A percentile compares a stretch with the other conserved stretches of the same genome.
Conservation (phyloP, 2,329 filamentous ascomycete species). For the Colletotrichum cereale region DNA sequence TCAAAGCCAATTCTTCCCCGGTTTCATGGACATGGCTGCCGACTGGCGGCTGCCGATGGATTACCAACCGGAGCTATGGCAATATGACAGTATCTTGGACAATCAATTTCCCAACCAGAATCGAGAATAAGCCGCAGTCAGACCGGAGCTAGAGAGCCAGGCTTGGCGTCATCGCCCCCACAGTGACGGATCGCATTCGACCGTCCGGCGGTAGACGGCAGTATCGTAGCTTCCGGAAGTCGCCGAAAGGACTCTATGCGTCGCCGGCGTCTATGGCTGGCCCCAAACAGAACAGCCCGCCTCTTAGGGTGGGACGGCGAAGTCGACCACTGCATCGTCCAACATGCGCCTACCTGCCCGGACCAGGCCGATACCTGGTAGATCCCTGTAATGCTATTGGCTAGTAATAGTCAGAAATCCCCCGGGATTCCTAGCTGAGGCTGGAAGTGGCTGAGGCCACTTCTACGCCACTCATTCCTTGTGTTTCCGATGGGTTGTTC, state of each 20-base stretch:
- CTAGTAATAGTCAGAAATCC: background rate
- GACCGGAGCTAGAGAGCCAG: background rate
- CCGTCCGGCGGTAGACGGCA: background rate
- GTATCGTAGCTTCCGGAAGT: background rate
- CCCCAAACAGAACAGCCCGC: background rate
- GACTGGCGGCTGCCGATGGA: conserved; percentile 36
- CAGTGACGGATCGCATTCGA: background rate
- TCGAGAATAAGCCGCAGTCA: background rate
- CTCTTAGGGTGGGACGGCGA: too few relatives aligned
- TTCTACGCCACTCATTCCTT: background rate
- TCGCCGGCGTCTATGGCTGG: background rate
- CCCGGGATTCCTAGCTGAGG: background rate
- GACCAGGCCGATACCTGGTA: background rate
- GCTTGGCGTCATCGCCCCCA: conserved; percentile 7
- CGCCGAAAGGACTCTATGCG: background rate
- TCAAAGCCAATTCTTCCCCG: conserved; percentile 16
- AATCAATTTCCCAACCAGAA: conserved; percentile 13
- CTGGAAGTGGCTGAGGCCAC: background rate
- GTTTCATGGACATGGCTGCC: conserved; percentile 25
- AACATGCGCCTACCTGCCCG: background rate
- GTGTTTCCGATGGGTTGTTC: too few relatives aligned
- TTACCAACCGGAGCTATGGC: conserved; percentile 35
- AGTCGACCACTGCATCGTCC: background rate
- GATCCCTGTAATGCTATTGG: background rate
- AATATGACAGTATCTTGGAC: conserved; percentile 21